A percentile compares a stretch with the other conserved stretches of the same genome.
Conservation (phyloP, 495 filamentous ascomycete species). For the Neurospora intermedia region DNA sequence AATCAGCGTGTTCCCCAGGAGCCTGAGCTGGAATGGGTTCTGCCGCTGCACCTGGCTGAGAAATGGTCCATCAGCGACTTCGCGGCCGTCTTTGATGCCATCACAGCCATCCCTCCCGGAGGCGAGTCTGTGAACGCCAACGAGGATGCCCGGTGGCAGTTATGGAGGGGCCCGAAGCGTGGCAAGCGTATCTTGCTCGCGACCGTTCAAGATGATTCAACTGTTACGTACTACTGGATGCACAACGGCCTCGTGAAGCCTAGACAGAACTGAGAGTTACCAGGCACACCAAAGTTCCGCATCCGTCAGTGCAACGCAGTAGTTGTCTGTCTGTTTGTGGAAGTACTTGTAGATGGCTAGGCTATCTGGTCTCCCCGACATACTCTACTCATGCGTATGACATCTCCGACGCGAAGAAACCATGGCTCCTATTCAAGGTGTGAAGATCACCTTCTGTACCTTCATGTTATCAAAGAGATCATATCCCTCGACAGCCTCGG, state of each 20-base stretch:
- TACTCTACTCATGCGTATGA: not conserved
- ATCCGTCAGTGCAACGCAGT: not conserved
- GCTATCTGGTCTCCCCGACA: not conserved
- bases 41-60: conserved; percentile 75
- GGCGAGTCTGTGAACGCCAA: conserved; percentile 9
- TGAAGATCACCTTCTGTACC: conserved; percentile 74
- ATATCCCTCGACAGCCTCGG: conserved; percentile 77
- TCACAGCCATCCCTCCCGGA: conserved; percentile 40
- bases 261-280: conserved; percentile 61
- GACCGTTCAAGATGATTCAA: conserved; percentile 79
- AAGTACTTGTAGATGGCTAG: not conserved
- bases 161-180: conserved; percentile 34
- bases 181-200: conserved; percentile 71
- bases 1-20: conserved; percentile 31
- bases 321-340: not conserved
- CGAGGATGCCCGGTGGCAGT: conserved; percentile 17
- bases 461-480: conserved; percentile 89
- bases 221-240: conserved; percentile 88
- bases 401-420: not conserved
- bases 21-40: conserved; percentile 68
- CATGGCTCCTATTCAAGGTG: conserved; percentile 15
- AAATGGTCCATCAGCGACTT: conserved; percentile 69
- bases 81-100: conserved; percentile 68
- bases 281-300: not conserved
- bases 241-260: conserved; percentile 96